Conservation (phyloP, 495 filamentous ascomycete species). For the Daldinia caldariorum region DNA sequence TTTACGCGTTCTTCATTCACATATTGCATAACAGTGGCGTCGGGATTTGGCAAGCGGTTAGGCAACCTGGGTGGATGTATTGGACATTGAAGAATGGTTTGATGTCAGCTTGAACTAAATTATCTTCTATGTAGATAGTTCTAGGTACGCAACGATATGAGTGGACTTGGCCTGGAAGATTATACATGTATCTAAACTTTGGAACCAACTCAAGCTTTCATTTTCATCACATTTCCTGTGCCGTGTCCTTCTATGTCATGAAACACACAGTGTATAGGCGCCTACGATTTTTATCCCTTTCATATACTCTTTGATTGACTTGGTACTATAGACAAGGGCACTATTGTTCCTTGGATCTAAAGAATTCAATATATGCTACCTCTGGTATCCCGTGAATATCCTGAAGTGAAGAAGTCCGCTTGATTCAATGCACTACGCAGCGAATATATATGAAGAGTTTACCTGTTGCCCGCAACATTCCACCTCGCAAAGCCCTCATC, state of each 20-base stretch:
- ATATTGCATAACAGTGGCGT: neutral
- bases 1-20: neutral
- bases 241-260: conserved; percentile 14
- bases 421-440: neutral
- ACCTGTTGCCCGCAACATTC: conserved; percentile 4
- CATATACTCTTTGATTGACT: no score
- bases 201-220: neutral
- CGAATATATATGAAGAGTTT: neutral
- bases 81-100: neutral
- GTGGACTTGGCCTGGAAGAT: neutral
- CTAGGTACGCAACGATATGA: neutral
- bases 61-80: neutral
- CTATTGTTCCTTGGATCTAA: no score
- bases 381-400: neutral
- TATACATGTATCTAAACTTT: conserved; percentile 2
- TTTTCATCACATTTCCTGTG: conserved; percentile 2
- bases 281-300: no score
- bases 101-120: conserved; percentile 10
- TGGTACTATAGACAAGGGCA: no score
- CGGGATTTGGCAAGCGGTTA: neutral
- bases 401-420: neutral
- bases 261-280: no score
- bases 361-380: no score
- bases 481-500: conserved; percentile 13
- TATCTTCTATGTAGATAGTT: conserved; percentile 22